Conservation (phyloP, 163 green algal genomes). For the Scenedesmus sp. region DNA sequence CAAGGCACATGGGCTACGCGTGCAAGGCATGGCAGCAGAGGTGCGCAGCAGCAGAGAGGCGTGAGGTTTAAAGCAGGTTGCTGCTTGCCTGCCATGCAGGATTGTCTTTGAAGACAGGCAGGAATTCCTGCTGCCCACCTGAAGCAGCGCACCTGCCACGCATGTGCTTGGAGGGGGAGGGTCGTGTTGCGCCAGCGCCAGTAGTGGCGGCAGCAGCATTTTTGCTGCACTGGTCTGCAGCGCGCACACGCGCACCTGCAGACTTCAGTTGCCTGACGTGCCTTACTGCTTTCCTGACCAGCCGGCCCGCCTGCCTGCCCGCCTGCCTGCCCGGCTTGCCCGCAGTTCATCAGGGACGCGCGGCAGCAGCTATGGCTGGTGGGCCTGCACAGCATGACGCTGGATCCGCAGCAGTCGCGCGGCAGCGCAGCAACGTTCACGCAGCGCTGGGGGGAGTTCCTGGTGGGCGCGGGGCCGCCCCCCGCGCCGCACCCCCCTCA, state of each 20-base stretch:
- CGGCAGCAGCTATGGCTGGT: not conserved
- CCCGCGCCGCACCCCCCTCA: not conserved
- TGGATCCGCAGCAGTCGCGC: constrained; percentile 1
- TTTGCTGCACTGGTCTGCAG: no score
- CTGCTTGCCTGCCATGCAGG: not conserved
- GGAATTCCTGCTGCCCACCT: not conserved
- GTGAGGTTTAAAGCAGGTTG: not conserved
- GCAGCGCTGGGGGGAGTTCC: constrained; percentile 24
- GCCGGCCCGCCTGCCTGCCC: not conserved
- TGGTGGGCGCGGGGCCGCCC: constrained; percentile 8
- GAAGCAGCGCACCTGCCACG: not conserved
- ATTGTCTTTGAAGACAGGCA: not conserved
- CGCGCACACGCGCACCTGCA: no score
- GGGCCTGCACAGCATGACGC: not conserved
- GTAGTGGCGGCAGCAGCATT: no score
- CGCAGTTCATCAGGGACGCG: constrained; percentile 5
- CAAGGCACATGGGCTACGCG: constrained; percentile 21
- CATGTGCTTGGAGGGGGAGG: no score
- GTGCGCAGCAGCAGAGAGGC: not conserved
- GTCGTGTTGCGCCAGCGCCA: no score
- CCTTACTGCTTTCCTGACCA: not conserved
- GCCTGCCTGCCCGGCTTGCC: no score
- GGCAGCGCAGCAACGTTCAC: constrained; percentile 28
- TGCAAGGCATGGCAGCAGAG: constrained; percentile 23
- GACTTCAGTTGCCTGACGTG: no score